These are phyloP conservation scores for Microthlaspi erraticum DNA, from an alignment of 345 rosid genomes.

Conservation along the genomic window DNA sequence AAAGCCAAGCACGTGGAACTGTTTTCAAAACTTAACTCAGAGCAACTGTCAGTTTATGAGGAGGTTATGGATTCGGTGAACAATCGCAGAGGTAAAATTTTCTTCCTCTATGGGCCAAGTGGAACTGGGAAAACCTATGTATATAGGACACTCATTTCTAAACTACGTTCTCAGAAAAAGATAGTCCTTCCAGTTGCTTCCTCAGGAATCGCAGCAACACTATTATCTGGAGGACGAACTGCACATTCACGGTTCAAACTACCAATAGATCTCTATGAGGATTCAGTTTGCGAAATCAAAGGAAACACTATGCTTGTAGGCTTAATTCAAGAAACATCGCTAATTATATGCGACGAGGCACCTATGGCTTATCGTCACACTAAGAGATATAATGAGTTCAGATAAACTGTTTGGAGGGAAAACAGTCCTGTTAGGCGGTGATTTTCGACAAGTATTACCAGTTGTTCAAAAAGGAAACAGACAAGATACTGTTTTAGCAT, in stretches of 20 bases:
- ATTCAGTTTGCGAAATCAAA: neutral
- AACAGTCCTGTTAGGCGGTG: neutral
- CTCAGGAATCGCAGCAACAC: neutral
- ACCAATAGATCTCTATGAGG: neutral
- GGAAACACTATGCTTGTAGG: neutral
- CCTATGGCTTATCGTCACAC: neutral
- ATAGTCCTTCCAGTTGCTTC: neutral
- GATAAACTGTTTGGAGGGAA: neutral
- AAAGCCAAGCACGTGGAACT: neutral
- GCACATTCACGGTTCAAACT: constrained; percentile 1
- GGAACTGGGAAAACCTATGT: neutral
- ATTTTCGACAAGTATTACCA: neutral
- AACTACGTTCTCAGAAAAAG: neutral
- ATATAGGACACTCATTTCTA: neutral
- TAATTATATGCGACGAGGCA: constrained; percentile 6
- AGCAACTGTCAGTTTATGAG: neutral
- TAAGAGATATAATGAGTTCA: neutral
- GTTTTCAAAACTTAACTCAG: neutral
- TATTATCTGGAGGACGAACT: neutral
- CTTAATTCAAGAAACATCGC: neutral
- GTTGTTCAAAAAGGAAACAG: neutral
- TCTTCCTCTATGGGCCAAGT: neutral
- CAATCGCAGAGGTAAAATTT: neutral
- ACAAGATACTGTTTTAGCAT: neutral
- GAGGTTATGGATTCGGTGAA: neutral